These are phyloP conservation scores for Pyrenophora tritici-repentis DNA, from an alignment of 2,329 filamentous ascomycete genomes.

Conservation along the genomic window DNA sequence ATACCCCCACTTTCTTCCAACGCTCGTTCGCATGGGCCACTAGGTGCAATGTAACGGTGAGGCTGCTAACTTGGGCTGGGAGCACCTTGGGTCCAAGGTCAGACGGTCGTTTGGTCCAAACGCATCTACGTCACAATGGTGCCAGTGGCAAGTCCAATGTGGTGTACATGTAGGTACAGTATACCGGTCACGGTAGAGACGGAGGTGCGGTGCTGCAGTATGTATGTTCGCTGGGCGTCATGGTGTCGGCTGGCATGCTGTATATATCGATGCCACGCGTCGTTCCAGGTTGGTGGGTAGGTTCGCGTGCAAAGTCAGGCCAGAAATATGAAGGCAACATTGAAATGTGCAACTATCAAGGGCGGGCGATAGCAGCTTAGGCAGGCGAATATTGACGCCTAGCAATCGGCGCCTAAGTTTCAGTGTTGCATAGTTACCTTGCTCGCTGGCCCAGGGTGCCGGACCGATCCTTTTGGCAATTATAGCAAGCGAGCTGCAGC, in stretches of 20 bases:
- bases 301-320: conserved; percentile 1
- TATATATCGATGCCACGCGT: conserved; percentile 28
- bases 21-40: neutral
- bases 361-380: conserved; percentile 2
- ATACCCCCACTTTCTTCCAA: conserved; percentile 15
- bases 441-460: conserved; percentile 12
- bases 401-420: conserved; percentile 12
- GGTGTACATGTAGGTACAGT: no score
- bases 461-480: conserved; percentile 13
- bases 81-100: no score
- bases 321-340: neutral
- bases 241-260: neutral
- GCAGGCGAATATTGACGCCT: neutral
- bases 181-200: no score
- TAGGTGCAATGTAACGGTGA: neutral
- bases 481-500: conserved; percentile 16
- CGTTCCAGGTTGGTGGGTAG: conserved; percentile 10
- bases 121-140: no score
- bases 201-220: no score
- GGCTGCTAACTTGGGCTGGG: neutral
- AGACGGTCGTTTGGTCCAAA: no score
- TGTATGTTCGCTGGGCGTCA: no score
- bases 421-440: conserved; percentile 5
- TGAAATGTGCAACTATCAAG: neutral
- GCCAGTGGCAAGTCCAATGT: neutral